Conservation (phyloP, 2,329 filamentous ascomycete genomes). For the Pseudogymnoascus sp. region DNA sequence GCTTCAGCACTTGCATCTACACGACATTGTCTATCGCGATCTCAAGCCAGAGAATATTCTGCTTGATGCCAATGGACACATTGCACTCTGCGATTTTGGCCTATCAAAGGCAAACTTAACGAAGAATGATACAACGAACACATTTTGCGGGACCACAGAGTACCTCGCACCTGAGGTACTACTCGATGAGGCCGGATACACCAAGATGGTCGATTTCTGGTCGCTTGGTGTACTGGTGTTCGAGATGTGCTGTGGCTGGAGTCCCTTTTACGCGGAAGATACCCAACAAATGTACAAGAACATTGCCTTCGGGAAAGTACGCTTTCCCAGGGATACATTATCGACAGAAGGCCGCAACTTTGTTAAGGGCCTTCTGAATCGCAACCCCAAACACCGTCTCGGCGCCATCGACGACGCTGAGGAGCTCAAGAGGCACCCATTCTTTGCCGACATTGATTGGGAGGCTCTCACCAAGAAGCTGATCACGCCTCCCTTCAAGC, state of each 20-base stretch:
- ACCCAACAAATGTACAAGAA: constrained; percentile 99
- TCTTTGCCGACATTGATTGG: constrained; percentile 95
- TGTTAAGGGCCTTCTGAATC: constrained; percentile 93
- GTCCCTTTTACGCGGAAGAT: constrained; percentile 96
- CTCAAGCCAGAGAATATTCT: constrained; percentile 97
- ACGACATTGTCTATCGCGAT: constrained; percentile 97
- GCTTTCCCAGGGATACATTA: constrained; percentile 89
- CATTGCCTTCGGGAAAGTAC: constrained; percentile 96
- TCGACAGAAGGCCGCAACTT: constrained; percentile 95
- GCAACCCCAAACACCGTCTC: constrained; percentile 91
- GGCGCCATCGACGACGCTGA: constrained; percentile 87
- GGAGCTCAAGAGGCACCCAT: constrained; percentile 88
- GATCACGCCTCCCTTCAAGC: constrained; percentile 94
- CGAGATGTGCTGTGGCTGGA: constrained; percentile 99
- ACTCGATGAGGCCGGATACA: constrained; percentile 93
- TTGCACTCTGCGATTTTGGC: constrained; percentile 95
- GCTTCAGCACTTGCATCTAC: constrained; percentile 88
- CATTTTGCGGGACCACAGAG: constrained; percentile 96
- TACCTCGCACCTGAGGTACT: constrained; percentile 94
- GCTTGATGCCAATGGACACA: constrained; percentile 93
- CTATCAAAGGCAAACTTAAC: constrained; percentile 95
- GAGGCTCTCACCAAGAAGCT: constrained; percentile 79
- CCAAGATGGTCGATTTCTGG: constrained; percentile 99
- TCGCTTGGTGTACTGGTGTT: constrained; percentile 95
- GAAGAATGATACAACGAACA: constrained; percentile 97